Conservation (phyloP, 805 yeast genomes). For the Sugiyamaella valdiviana region DNA sequence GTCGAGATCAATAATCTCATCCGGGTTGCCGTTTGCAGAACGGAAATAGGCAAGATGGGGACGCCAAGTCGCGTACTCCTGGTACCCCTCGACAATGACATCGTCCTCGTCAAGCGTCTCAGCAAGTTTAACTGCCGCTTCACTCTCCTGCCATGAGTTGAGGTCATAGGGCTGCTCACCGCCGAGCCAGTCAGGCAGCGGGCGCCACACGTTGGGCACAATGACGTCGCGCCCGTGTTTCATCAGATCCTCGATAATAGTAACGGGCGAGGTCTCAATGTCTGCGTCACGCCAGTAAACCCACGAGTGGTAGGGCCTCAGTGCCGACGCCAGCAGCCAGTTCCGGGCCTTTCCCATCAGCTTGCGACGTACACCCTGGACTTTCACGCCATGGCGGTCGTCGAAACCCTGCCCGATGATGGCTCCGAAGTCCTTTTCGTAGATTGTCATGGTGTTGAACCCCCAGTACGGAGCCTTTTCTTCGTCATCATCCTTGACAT, state of each 20-base stretch:
- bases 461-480: conserved; percentile 40
- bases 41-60: conserved; percentile 91
- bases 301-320: conserved; percentile 89
- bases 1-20: conserved; percentile 82
- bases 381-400: conserved; percentile 92
- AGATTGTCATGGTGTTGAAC: conserved; percentile 74
- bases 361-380: conserved; percentile 92
- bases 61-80: conserved; percentile 96
- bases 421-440: conserved; percentile 90
- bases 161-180: conserved; percentile 91
- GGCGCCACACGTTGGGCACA: conserved; percentile 98
- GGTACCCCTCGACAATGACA: conserved; percentile 97
- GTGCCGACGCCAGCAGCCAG: conserved; percentile 82
- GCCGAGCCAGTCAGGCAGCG: conserved; percentile 84
- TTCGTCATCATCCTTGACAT: conserved; percentile 39
- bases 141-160: conserved; percentile 92
- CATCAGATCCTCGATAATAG: conserved; percentile 88
- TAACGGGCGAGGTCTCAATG: conserved; percentile 82
- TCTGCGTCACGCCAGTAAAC: conserved; percentile 98
- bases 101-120: conserved; percentile 73
- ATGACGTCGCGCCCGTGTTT: conserved; percentile 84
- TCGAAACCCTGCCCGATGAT: conserved; percentile 85
- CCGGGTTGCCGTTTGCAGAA: conserved; percentile 86
- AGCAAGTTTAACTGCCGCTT: conserved; percentile 49
- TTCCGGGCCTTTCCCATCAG: conserved; percentile 94